phyloP scores from a whole-genome alignment of 176 grass and related monocot genomes.

The Musa acuminata region DNA sequence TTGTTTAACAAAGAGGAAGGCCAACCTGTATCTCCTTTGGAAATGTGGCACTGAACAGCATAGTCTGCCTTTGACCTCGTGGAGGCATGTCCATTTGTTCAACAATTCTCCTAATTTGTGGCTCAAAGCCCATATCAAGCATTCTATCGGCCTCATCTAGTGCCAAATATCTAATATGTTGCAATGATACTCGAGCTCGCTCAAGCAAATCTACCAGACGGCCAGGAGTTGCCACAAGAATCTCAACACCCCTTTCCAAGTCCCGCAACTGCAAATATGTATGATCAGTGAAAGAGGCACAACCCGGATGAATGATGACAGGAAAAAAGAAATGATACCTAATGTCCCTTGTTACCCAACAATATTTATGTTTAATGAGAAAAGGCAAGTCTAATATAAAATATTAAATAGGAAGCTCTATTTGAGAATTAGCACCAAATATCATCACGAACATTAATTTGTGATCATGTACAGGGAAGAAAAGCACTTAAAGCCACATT shows the following conservation, averaged over 20 bases:
- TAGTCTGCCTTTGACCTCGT: slow-evolving; percentile 74
- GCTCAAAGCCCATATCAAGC: slow-evolving; percentile 98
- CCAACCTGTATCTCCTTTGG: slow-evolving; percentile 89
- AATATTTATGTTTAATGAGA: too few relatives aligned
- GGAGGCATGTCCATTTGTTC: slow-evolving; percentile 92
- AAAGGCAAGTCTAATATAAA: not conserved
- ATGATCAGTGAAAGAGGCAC: not conserved
- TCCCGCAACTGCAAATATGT: slow-evolving; percentile 57
- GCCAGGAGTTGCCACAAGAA: slow-evolving; percentile 96
- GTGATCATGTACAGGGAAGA: not conserved
- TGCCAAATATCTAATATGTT: slow-evolving; percentile 68
- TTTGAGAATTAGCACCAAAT: not conserved
- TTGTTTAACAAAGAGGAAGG: not conserved
- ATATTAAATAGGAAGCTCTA: not conserved
- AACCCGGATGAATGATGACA: too few relatives aligned
- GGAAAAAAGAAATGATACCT: too few relatives aligned
- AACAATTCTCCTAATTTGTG: slow-evolving; percentile 91
- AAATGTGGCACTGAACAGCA: slow-evolving; percentile 97
- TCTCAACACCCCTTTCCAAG: slow-evolving; percentile 87
- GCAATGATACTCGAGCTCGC: slow-evolving; percentile 83
- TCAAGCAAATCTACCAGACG: slow-evolving; percentile 89
- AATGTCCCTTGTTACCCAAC: too few relatives aligned
- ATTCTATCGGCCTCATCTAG: slow-evolving; percentile 97
- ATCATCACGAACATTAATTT: not conserved
- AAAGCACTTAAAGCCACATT: not conserved